A percentile compares a stretch with the other conserved stretches of the same genome.
These are phyloP conservation scores for Cubamyces lactineus DNA, from an alignment of 768 basidiomycete genomes.

Conservation along the genomic window DNA sequence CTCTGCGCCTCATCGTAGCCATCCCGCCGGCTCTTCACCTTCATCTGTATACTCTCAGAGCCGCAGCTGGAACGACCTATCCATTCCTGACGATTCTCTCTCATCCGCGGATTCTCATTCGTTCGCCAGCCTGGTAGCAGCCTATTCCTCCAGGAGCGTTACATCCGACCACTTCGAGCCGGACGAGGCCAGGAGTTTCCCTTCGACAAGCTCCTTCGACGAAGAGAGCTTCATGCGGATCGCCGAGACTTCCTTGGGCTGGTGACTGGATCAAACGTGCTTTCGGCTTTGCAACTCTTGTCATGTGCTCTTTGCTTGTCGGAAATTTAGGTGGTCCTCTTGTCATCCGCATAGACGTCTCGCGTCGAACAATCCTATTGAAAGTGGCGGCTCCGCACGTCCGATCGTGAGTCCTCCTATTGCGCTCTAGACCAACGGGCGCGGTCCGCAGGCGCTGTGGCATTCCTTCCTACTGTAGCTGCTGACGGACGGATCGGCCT, in stretches of 20 bases:
- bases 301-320: background rate
- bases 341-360: too few relatives aligned
- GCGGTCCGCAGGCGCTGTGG: background rate
- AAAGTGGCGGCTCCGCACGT: background rate
- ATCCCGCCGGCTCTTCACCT: background rate
- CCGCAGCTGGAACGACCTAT: background rate
- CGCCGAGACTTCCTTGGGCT: constrained; percentile 24
- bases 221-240: constrained; percentile 31
- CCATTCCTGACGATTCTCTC: background rate
- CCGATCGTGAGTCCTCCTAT: background rate
- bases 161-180: background rate
- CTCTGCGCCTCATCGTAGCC: background rate
- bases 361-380: too few relatives aligned
- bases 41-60: constrained; percentile 2
- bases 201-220: constrained; percentile 21
- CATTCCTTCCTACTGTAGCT: background rate
- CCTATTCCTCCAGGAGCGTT: constrained; percentile 2
- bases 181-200: background rate
- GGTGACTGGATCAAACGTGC: constrained; percentile 18
- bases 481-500: background rate
- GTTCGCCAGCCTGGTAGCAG: constrained; percentile 7
- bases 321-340: background rate
- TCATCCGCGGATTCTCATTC: background rate
- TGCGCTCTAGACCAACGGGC: too few relatives aligned
- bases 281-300: background rate